Evolutionary conservation across 2,329 filamentous ascomycete genomes (phyloP).

Genomic region (Emericellopsis atlantica): DNA sequence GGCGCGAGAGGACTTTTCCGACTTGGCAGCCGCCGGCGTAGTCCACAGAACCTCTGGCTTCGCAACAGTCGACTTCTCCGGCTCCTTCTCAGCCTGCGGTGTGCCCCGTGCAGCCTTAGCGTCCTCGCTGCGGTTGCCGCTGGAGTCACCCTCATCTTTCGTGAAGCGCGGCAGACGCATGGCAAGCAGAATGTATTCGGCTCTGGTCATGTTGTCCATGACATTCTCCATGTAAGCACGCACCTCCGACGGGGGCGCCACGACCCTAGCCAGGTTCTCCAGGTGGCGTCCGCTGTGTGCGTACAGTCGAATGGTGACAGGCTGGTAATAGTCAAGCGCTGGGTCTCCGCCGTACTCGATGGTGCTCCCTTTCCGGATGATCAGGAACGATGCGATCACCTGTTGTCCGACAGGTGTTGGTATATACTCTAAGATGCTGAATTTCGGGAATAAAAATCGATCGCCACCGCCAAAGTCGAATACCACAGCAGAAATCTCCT

Average conservation of each 20-base stretch:
- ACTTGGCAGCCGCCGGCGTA: conserved; percentile 5
- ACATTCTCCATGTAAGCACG: conserved; percentile 56
- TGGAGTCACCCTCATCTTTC: conserved; percentile 16
- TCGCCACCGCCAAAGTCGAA: conserved; percentile 65
- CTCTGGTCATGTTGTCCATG: conserved; percentile 56
- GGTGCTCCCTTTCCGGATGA: conserved; percentile 60
- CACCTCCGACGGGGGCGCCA: conserved; percentile 51
- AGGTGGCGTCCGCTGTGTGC: conserved; percentile 41
- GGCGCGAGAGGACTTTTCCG: conserved; percentile 6
- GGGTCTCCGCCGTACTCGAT: conserved; percentile 53
- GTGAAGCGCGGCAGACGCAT: conserved; percentile 46
- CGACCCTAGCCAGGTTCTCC: conserved; percentile 47
- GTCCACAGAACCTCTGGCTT: conserved; percentile 23
- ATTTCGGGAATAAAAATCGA: conserved; percentile 66
- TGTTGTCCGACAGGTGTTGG: conserved; percentile 36
- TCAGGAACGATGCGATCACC: conserved; percentile 63
- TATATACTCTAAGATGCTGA: conserved; percentile 61
- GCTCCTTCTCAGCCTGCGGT: conserved; percentile 14
- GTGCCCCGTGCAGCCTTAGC: conserved; percentile 15
- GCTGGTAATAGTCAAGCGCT: conserved; percentile 61
- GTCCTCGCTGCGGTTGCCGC: conserved; percentile 12
- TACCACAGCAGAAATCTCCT: conserved; percentile 53
- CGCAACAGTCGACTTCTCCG: conserved; percentile 7
- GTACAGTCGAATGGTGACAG: conserved; percentile 51
- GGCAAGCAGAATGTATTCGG: conserved; percentile 53